These are phyloP conservation scores for Sanghuangporus sanghuang DNA, from an alignment of 1,284 basidiomycete species.

Conservation along the genomic window DNA sequence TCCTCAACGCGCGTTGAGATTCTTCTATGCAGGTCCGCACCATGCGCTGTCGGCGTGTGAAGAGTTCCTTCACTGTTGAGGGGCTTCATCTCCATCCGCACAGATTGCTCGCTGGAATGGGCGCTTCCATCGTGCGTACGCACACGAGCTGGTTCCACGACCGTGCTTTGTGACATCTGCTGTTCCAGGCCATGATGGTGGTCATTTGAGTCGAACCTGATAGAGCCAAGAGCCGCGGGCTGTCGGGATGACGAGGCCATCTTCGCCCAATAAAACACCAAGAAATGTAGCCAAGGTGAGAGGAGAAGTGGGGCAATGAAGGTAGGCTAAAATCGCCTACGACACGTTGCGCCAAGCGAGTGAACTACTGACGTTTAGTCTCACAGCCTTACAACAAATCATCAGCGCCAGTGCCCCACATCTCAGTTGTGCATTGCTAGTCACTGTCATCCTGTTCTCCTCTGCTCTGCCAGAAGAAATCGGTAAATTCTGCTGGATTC, in stretches of 20 bases:
- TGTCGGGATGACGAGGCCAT: not conserved
- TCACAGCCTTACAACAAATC: not conserved
- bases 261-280: not conserved
- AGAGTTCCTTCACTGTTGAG: not conserved
- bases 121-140: not conserved
- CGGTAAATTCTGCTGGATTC: too few relatives aligned
- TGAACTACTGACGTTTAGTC: too few relatives aligned
- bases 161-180: not conserved
- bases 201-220: not conserved
- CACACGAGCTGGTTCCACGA: not conserved
- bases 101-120: not conserved
- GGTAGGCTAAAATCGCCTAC: not conserved
- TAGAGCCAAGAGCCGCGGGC: not conserved
- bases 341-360: not conserved
- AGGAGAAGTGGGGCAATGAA: not conserved
- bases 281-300: not conserved
- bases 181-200: not conserved
- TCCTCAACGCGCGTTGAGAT: constrained; percentile 1
- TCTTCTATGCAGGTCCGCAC: not conserved
- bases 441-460: too few relatives aligned
- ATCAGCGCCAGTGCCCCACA: not conserved
- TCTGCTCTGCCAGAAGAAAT: too few relatives aligned
- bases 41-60: not conserved
- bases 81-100: not conserved
- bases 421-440: too few relatives aligned